These are phyloP conservation scores for Pythium folliculosum DNA, from an alignment of 352 stramenopile genomes.

Conservation along the genomic window DNA sequence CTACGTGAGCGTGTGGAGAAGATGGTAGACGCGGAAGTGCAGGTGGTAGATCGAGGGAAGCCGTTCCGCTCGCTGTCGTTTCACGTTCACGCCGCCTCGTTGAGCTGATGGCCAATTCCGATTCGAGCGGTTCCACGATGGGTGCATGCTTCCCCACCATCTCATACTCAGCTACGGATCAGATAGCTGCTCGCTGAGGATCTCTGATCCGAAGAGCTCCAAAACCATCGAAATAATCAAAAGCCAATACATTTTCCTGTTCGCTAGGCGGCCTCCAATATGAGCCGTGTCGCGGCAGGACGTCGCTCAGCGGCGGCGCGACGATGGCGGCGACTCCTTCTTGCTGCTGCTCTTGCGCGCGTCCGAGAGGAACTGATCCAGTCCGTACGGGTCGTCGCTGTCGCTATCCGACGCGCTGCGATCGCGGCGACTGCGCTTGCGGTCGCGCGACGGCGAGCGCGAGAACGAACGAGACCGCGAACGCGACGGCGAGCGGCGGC, in stretches of 20 bases:
- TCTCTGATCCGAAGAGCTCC: neutral
- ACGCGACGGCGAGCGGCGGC: conserved; percentile 37
- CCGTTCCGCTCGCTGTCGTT: conserved; percentile 14
- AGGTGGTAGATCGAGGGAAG: neutral
- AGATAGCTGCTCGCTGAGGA: conserved; percentile 6
- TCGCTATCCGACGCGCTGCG: conserved; percentile 50
- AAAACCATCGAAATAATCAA: neutral
- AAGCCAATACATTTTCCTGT: conserved; percentile 19
- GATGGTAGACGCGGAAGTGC: neutral
- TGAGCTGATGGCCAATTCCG: conserved; percentile 20
- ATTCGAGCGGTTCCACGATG: neutral
- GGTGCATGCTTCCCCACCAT: neutral
- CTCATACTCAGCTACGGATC: conserved; percentile 20
- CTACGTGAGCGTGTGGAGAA: neutral
- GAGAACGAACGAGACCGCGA: conserved; percentile 38
- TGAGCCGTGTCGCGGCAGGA: no score
- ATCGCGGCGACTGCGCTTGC: conserved; percentile 50
- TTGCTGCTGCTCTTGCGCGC: conserved; percentile 44
- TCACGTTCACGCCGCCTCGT: conserved; percentile 14
- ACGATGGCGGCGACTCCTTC: conserved; percentile 13
- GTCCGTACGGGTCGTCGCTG: conserved; percentile 78
- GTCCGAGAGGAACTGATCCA: conserved; percentile 85
- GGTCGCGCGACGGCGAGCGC: conserved; percentile 34
- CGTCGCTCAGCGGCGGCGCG: conserved; percentile 8
- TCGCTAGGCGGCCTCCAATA: no score